A percentile compares a stretch with the other conserved stretches of the same genome.
Conservation (phyloP, 306 rosid genomes). For the Lathyrus aphaca region DNA sequence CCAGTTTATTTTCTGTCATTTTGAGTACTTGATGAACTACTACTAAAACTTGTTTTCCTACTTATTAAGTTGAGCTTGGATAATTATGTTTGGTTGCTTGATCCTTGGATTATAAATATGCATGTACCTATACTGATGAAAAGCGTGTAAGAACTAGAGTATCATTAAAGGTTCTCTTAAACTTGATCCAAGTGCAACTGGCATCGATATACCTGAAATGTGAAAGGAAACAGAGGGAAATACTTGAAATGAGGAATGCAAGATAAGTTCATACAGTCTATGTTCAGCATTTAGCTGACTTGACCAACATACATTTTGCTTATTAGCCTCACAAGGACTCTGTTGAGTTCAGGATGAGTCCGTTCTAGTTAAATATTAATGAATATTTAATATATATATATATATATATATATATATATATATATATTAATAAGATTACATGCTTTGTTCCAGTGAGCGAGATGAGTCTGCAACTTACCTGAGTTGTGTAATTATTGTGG, state of each 20-base stretch:
- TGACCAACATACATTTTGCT: conserved; percentile 21
- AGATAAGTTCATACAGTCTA: conserved; percentile 17
- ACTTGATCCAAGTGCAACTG: conserved; percentile 26
- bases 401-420: too few species aligned
- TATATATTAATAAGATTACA: too few species aligned
- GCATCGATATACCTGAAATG: conserved; percentile 22
- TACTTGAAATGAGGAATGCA: conserved; percentile 7
- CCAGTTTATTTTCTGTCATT: conserved; percentile 12
- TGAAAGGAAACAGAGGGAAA: neutral
- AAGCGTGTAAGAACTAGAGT: conserved; percentile 11
- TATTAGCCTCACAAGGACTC: conserved; percentile 14
- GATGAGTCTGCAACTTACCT: conserved; percentile 21
- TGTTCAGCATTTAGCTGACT: conserved; percentile 33
- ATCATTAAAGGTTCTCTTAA: conserved; percentile 22
- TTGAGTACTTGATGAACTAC: conserved; percentile 17
- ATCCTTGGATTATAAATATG: conserved; percentile 23
- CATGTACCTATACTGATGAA: conserved; percentile 19
- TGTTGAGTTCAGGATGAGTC: conserved; percentile 29
- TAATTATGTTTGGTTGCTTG: conserved; percentile 29
- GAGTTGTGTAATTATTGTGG: conserved; percentile 32
- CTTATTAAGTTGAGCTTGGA: neutral
- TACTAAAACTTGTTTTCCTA: conserved; percentile 8
- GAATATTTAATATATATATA: too few species aligned
- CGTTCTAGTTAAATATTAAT: neutral
- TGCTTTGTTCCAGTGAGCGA: conserved; percentile 3